Conservation (phyloP, 345 rosid species). For the Noccaea caerulescens region DNA sequence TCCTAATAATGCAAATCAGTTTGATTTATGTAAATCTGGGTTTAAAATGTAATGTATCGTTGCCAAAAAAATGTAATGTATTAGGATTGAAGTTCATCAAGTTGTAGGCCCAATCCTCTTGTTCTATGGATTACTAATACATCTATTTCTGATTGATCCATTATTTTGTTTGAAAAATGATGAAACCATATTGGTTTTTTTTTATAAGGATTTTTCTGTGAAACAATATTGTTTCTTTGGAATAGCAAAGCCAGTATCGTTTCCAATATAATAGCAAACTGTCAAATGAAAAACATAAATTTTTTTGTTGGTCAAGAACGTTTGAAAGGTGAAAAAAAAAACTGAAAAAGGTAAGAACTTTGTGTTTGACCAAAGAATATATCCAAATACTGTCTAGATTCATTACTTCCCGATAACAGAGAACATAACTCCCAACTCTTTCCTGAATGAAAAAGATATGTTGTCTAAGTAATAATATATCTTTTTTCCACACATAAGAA, state of each 20-base stretch:
- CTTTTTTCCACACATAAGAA: neutral
- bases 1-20: too few species aligned
- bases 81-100: too few species aligned
- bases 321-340: conserved; percentile 21
- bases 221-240: neutral
- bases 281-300: neutral
- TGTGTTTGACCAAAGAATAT: conserved; percentile 20
- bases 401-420: conserved; percentile 22
- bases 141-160: neutral
- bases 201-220: neutral
- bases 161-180: neutral
- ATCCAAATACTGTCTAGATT: conserved; percentile 30
- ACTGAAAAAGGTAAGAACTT: neutral
- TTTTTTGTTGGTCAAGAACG: neutral
- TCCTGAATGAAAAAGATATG: neutral
- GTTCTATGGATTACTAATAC: neutral
- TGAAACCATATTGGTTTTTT: neutral
- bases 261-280: neutral
- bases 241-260: neutral
- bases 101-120: neutral
- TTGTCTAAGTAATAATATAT: conserved; percentile 1
- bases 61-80: too few species aligned
- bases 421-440: conserved; percentile 8
- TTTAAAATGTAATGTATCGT: too few species aligned
- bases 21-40: too few species aligned